Evolutionary conservation across 2,329 filamentous ascomycete species (phyloP), one percentile per base, ranked within the genome.

Genomic region (Calonectria multiphialidica): DNA sequence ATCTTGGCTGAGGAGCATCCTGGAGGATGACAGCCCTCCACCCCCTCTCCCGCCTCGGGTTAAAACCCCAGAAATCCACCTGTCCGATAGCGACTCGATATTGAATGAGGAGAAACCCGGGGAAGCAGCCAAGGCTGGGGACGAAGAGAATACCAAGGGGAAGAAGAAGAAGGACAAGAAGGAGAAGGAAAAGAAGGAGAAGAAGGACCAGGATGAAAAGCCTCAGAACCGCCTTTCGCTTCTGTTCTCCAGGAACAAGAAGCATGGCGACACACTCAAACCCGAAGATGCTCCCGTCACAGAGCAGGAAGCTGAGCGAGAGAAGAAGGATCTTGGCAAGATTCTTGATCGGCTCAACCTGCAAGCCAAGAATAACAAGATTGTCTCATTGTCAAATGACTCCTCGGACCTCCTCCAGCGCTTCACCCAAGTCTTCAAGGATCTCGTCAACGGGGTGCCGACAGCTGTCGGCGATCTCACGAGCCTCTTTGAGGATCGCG

Each of bases 391-490:
- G 70, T 94, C 94, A n/a, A 90, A 91, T 71, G 95, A 98, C 78
- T 96, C 95, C 0, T 92, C 95, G 73, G 93, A 95, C 74, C 89
- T 98, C 35, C 90, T 98, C 64, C 90, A 92, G 66, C 91, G 93
- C 74, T 99, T 99, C 88, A 97, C 95, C 1, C 88, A 95, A 68
- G 93, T 98, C 40, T 93, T 99, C 80, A 97, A 96, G 81, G 97
- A 99, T 82, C 90, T 98, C 18, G 91, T 97, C 79, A 96, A 95
- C 81, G 97, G 97, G 73, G 97, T 95, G 2, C 97, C 97, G 3
- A 98, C 96, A 0, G 97, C 97, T 3, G 98, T 97, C 83, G 90
- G 93, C 80, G 97, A 99, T 82, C 92, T 99, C n/a, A 91, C 87
- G 3, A 79, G 81, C 16, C 87, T 93, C 25, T 83, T 93, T 50